Base-by-base conservation (phyloP, 345 rosid species). In the Boechera divaricarpa region DNA sequence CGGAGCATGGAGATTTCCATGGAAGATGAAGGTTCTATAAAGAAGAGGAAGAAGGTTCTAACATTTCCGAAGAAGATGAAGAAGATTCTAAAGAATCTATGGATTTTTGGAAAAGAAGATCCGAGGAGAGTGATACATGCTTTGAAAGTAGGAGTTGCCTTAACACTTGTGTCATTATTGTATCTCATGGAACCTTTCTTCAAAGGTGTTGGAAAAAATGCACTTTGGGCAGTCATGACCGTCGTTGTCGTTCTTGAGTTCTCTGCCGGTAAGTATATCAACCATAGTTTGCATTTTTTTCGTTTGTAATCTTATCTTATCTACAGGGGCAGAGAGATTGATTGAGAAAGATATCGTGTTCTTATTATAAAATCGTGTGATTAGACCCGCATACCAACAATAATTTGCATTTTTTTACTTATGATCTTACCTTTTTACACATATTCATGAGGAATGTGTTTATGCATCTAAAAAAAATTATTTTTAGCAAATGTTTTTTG, bases 141-240 rank as follows among this genome's bases (percentile, higher is more conserved):
- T 32, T 45, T 91, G 32, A 91, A 94, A 87, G 96, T 94, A n/a
- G 97, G 98, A 2, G 18, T 82, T 0, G 77, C 97, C 10, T 69
- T 91, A 76, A 83, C 97, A 18, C 70, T 94, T 35, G 98, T 90
- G 33, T 91, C 98, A 5, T 45, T 89, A 54, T 33, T 89, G 70
- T 94, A 89, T 67, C 73, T 91, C 55, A 45, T 86, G 69, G 87
- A 87, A 82, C 96, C 94, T 7, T 49, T 90, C 81, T 89, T 78
- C 54, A 65, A 87, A 78, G 86, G 86, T 24, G 68, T 90, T 5
- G 97, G 94, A 0, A 67, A 77, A 38, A 86, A 72, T 79, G 89
- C 96, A 18, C 87, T 90, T 16, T 88, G 97, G 96, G 92, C 96
- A 24, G 92, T 89, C 76, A 89, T 90, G 92, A 90, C 98, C 48